phyloP scores from a whole-genome alignment of 2,329 filamentous ascomycete genomes.

The Pestalotiopsis sp. region DNA sequence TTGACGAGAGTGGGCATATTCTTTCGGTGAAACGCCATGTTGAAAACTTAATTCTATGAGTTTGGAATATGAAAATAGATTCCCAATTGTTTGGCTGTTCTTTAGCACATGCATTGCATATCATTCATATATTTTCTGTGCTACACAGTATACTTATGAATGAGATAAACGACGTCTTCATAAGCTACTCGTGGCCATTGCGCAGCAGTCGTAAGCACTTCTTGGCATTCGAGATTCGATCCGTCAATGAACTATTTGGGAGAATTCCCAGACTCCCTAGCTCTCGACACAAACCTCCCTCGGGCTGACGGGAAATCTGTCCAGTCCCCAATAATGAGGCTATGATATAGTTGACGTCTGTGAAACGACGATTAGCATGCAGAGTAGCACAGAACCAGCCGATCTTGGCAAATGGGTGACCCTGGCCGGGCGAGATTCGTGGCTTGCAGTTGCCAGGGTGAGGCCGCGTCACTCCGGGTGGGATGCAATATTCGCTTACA shows the following conservation, averaged over 20 bases:
- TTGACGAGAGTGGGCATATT: neutral
- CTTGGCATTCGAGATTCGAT: too few species aligned
- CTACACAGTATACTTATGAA: too few species aligned
- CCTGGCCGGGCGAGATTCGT: neutral
- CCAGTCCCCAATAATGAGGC: neutral
- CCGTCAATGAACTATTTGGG: too few species aligned
- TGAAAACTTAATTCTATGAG: neutral
- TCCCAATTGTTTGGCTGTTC: neutral
- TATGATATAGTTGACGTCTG: neutral
- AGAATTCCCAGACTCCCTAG: too few species aligned
- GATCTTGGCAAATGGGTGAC: neutral
- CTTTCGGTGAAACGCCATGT: neutral
- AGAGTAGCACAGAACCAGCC: neutral
- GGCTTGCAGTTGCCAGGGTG: neutral
- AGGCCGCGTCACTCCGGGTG: slow-evolving; percentile 2
- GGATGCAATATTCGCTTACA: neutral
- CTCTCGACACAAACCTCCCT: too few species aligned
- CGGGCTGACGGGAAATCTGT: too few species aligned
- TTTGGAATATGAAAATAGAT: neutral
- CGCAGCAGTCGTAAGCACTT: too few species aligned
- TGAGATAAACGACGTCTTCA: too few species aligned
- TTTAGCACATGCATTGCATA: too few species aligned
- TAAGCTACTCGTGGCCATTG: too few species aligned
- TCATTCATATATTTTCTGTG: too few species aligned
- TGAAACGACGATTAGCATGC: neutral